phyloP scores from a whole-genome alignment of 2,329 filamentous ascomycete species.

The Aspergillus sp. region DNA sequence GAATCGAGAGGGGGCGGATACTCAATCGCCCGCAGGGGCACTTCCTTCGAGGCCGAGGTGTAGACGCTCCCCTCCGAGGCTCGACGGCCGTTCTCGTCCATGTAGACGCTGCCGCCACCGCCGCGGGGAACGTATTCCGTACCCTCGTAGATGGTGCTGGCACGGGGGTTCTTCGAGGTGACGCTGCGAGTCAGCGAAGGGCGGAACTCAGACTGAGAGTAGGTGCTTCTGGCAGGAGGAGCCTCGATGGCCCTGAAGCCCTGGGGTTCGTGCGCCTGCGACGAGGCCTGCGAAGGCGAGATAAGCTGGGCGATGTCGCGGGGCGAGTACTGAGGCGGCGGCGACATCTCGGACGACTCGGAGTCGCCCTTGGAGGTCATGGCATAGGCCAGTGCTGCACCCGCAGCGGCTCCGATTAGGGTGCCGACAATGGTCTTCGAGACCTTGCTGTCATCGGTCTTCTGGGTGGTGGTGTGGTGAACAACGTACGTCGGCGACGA shows the following conservation, averaged over 20 bases:
- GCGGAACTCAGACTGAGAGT: conserved; percentile 29
- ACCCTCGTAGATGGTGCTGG: conserved; percentile 42
- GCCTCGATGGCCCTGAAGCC: conserved; percentile 35
- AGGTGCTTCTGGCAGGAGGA: conserved; percentile 26
- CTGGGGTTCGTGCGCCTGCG: conserved; percentile 24
- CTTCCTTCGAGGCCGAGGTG: conserved; percentile 25
- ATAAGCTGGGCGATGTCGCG: conserved; percentile 26
- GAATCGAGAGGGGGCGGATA: conserved; percentile 31
- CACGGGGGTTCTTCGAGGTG: conserved; percentile 41
- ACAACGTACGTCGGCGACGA: conserved; percentile 26
- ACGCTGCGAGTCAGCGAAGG: conserved; percentile 35
- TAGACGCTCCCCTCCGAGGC: conserved; percentile 40
- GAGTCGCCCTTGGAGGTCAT: conserved; percentile 61
- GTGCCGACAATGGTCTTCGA: conserved; percentile 70
- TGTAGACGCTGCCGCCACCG: conserved; percentile 20
- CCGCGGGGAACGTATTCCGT: conserved; percentile 30
- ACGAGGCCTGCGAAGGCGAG: conserved; percentile 23
- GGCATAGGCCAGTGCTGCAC: conserved; percentile 73
- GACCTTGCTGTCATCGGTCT: conserved; percentile 40
- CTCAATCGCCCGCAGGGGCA: conserved; percentile 42
- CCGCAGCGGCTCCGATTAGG: conserved; percentile 75
- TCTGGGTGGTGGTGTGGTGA: conserved; percentile 26
- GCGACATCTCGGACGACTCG: conserved; percentile 22
- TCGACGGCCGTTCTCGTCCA: conserved; percentile 33
- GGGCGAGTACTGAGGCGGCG: conserved; percentile 25